Conservation (phyloP, 129 eudicot genomes). For the Tanacetum coccineum region DNA sequence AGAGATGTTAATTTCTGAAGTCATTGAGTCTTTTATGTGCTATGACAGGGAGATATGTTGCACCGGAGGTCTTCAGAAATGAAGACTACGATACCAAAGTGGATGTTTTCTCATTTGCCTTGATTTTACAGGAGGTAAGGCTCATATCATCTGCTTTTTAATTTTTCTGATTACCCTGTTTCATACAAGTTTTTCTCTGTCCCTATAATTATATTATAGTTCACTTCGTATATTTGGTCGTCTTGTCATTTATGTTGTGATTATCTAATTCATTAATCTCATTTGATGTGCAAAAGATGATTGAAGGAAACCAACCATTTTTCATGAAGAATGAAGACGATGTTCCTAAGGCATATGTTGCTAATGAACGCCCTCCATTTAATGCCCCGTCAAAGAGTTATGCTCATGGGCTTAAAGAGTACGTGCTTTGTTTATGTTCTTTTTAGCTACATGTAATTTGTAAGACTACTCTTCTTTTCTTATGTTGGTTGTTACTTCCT, state of each 20-base stretch:
- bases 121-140: constrained; percentile 87
- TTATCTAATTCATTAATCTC: not conserved
- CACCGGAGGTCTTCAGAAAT: constrained; percentile 87
- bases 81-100: constrained; percentile 87
- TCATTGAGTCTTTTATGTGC: not conserved
- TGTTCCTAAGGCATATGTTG: constrained; percentile 64
- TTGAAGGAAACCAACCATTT: constrained; percentile 92
- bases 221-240: not conserved
- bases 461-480: not conserved
- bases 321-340: constrained; percentile 50
- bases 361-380: constrained; percentile 83
- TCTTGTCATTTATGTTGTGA: not conserved
- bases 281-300: constrained; percentile 54
- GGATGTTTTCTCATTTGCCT: constrained; percentile 91
- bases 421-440: constrained; percentile 19
- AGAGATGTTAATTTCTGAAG: not conserved
- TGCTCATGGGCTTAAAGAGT: constrained; percentile 85
- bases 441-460: not conserved
- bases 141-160: not conserved
- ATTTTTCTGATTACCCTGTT: no score
- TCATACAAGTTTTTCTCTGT: no score
- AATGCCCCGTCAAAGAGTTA: constrained; percentile 61
- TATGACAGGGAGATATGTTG: constrained; percentile 83
- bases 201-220: not conserved
- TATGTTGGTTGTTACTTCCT: not conserved